Conservation (phyloP, 345 rosid genomes). For the Euphorbia peplus region DNA sequence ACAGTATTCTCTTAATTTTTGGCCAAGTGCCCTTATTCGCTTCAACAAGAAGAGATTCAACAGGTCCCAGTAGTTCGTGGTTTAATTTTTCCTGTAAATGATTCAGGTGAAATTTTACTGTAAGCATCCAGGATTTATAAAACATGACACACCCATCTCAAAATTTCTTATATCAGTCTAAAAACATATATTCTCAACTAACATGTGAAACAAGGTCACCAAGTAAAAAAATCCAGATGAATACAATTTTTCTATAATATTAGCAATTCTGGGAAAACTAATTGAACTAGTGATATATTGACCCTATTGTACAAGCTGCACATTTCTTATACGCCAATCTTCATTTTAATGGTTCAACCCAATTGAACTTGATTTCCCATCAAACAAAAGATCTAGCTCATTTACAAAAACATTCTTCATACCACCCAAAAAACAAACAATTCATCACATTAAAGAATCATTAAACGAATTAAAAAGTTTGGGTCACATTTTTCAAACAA, state of each 20-base stretch:
- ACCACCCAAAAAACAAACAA: background rate
- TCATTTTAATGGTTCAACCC: background rate
- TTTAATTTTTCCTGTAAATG: conserved; percentile 65
- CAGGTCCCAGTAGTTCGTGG: conserved; percentile 74
- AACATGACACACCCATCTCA: background rate
- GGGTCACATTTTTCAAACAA: conserved; percentile 1
- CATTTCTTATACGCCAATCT: background rate
- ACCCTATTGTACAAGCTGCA: background rate
- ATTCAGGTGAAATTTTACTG: background rate
- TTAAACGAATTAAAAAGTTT: background rate
- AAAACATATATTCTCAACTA: background rate
- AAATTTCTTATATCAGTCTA: background rate
- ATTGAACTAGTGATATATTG: background rate
- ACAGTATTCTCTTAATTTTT: conserved; percentile 72
- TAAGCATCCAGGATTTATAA: background rate
- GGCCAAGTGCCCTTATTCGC: conserved; percentile 87
- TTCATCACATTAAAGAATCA: background rate
- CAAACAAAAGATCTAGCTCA: background rate
- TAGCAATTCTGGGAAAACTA: background rate
- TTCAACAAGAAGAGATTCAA: conserved; percentile 89
- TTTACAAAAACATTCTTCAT: background rate
- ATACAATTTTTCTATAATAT: background rate
- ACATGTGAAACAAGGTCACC: conserved; percentile 3
- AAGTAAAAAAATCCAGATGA: background rate
- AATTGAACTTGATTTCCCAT: background rate